Base-by-base conservation (phyloP, 805 yeast species). In the Saturnispora saitoi region DNA sequence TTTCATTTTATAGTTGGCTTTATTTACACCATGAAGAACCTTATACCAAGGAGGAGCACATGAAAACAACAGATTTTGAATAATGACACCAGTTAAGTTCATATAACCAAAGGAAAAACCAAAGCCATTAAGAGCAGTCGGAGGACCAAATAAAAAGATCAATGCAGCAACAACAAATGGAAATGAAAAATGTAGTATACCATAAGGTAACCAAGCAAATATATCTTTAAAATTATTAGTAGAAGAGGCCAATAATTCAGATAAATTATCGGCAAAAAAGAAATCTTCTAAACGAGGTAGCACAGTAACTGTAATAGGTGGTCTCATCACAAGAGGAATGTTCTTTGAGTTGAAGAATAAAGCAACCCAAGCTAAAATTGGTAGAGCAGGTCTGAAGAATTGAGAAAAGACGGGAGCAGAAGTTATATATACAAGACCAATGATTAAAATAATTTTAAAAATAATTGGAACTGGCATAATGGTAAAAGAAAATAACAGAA, bases 1-100 rank as follows among this genome's bases (percentile, higher is more conserved):
- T 43, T 73, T 72, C 95, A 91, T 89, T 47, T 82, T 71, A 66
- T 91, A 91, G 66, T 88, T 80, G 2, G 98, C 98, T 29, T 96
- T 93, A 48, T 78, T 83, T 51, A 90, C 73, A 1, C 96, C 96
- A 62, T 91, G 83, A 43, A 82, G 65, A 51, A 79, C 79, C 59
- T 86, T 85, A 64, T 91, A 91, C 99, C 99, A 91, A 17, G 99
- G 99, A 12, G 99, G 95, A 47, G 98, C 97, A 44, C 93, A 86
- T 5, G 99, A 96, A 63, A 87, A 88, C 4, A 81, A 53, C 26
- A 62, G 48, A 55, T 88, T 75, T 68, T 93, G 98, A 48, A 78
- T 77, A 32, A 84, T 59, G 30, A 91, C 97, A 40, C 97, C 98
- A 45, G 80, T 64, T 54, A 90, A 66, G 66, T 91, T 93, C 91